phyloP scores from a whole-genome alignment of 305 asterid genomes.

The Nicotiana rustica region DNA sequence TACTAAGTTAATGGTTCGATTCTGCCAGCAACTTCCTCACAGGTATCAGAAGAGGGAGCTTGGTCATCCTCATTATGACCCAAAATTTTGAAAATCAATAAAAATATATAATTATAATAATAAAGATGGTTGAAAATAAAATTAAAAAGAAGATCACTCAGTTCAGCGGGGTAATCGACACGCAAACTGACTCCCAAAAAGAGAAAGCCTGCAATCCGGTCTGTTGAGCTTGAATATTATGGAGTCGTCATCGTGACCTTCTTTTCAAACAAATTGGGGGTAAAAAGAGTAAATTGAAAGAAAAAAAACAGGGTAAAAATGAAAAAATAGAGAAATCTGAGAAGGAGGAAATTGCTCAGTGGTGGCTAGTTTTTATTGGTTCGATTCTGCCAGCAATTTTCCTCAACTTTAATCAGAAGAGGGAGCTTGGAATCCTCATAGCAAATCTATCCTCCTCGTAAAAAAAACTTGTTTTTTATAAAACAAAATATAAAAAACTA shows the following conservation, averaged over 20 bases:
- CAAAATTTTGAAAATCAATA: not conserved
- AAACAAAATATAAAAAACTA: not conserved
- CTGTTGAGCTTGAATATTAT: constrained; percentile 51
- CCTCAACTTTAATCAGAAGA: constrained; percentile 35
- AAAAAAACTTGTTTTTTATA: not conserved
- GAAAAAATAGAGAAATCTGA: not conserved
- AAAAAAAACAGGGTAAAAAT: not conserved
- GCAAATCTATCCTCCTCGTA: constrained; percentile 9
- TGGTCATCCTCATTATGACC: constrained; percentile 50
- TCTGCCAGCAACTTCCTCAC: constrained; percentile 61
- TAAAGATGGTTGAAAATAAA: not conserved
- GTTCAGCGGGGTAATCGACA: constrained; percentile 50
- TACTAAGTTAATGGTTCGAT: constrained; percentile 48
- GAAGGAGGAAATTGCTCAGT: constrained; percentile 26
- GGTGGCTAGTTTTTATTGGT: constrained; percentile 35
- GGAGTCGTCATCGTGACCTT: constrained; percentile 43
- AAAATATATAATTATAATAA: not conserved
- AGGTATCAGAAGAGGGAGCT: constrained; percentile 60
- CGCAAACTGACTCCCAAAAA: constrained; percentile 27
- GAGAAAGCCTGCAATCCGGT: constrained; percentile 45
- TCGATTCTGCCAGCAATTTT: constrained; percentile 35
- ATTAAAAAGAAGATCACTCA: constrained; percentile 43
- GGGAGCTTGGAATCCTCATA: constrained; percentile 36
- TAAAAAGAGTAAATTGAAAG: not conserved
- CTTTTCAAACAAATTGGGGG: not conserved